phyloP scores from a whole-genome alignment of 306 rosid species.

The Casuarina cunninghamiana region DNA sequence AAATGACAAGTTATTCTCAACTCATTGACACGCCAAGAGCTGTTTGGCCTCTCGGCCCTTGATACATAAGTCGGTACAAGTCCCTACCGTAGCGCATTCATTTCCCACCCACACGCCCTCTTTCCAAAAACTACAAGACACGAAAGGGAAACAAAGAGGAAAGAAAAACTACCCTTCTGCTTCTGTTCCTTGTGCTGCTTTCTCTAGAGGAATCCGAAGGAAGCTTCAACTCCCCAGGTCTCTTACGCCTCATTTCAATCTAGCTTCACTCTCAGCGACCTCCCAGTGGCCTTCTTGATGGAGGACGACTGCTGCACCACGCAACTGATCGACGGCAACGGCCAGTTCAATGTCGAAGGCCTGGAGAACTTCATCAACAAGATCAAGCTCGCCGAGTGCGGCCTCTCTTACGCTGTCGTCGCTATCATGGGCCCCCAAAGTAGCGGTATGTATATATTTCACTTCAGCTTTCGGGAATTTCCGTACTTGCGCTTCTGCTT shows the following conservation, averaged over 20 bases:
- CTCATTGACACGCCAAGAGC: no score
- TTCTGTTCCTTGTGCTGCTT: background rate
- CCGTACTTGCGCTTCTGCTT: background rate
- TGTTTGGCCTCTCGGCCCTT: no score
- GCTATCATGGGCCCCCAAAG: constrained; percentile 99
- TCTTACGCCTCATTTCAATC: background rate
- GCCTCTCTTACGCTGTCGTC: constrained; percentile 87
- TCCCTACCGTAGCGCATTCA: no score
- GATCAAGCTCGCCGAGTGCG: constrained; percentile 46
- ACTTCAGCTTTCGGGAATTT: background rate
- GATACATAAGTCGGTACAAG: no score
- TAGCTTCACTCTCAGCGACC: background rate
- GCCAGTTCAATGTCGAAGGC: constrained; percentile 67
- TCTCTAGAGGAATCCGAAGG: background rate
- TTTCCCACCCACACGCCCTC: no score
- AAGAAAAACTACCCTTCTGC: background rate
- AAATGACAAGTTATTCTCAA: no score
- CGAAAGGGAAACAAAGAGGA: no score
- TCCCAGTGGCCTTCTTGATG: constrained; percentile 1
- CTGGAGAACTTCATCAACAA: constrained; percentile 52
- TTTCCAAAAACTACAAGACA: no score
- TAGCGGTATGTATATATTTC: constrained; percentile 52
- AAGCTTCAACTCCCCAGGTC: background rate
- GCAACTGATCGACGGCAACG: constrained; percentile 75
- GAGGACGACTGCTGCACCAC: constrained; percentile 56